phyloP scores from a whole-genome alignment of 1,284 basidiomycete species.

The Boletus semigastroideus region DNA sequence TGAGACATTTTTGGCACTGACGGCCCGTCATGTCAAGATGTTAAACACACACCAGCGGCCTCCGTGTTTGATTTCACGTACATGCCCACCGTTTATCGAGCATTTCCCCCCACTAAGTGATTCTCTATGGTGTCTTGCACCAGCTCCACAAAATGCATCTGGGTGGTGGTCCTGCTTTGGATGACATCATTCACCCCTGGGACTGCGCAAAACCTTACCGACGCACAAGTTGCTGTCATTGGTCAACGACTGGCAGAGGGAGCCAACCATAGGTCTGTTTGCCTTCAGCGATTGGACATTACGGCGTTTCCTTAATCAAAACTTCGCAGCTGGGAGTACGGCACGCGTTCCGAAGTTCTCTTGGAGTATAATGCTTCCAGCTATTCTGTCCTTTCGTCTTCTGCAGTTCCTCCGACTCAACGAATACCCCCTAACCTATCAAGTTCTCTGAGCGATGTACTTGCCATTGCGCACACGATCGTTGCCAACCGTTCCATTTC shows the following conservation, averaged over 20 bases:
- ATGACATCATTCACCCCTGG: slow-evolving; percentile 12
- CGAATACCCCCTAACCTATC: slow-evolving; percentile 37
- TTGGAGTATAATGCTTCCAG: slow-evolving; percentile 53
- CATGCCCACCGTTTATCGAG: background rate
- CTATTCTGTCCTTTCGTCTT: slow-evolving; percentile 49
- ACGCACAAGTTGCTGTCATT: slow-evolving; percentile 23
- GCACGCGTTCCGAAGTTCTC: slow-evolving; percentile 58
- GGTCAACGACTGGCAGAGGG: slow-evolving; percentile 29
- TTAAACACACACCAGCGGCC: too few relatives aligned
- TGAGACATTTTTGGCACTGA: too few relatives aligned
- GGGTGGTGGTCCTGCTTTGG: slow-evolving; percentile 1
- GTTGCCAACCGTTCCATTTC: slow-evolving; percentile 47
- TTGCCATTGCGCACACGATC: slow-evolving; percentile 56
- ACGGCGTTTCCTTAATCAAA: background rate
- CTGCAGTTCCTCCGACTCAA: slow-evolving; percentile 43
- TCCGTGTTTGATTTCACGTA: too few relatives aligned
- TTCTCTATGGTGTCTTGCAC: background rate
- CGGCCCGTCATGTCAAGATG: too few relatives aligned
- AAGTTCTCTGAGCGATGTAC: slow-evolving; percentile 49
- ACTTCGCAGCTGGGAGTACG: slow-evolving; percentile 61
- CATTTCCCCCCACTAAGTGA: background rate
- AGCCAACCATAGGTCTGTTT: slow-evolving; percentile 30
- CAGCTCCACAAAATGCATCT: background rate
- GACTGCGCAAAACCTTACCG: slow-evolving; percentile 27
- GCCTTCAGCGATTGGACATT: background rate